phyloP scores from a whole-genome alignment of 108 stramenopile genomes.

The Skeletonema costatum region DNA sequence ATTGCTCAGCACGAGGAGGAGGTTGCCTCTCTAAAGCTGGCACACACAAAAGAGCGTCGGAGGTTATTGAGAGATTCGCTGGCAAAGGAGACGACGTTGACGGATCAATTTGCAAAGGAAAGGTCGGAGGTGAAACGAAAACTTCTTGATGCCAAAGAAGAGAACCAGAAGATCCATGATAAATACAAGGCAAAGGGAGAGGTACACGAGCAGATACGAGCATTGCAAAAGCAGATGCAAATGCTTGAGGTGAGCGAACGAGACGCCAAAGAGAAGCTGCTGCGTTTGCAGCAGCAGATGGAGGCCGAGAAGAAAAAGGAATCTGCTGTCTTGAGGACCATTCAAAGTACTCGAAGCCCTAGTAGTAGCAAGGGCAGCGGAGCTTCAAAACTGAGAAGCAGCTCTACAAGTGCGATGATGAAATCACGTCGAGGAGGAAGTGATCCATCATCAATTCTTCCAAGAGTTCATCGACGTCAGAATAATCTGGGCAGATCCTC shows the following conservation, averaged over 20 bases:
- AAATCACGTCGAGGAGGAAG: neutral
- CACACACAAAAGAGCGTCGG: slow-evolving; percentile 23
- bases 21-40: slow-evolving; percentile 8
- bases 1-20: slow-evolving; percentile 16
- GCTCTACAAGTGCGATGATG: neutral
- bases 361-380: too few relatives aligned
- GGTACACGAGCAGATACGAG: slow-evolving; percentile 23
- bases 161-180: neutral
- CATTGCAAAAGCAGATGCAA: slow-evolving; percentile 37
- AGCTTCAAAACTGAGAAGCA: neutral
- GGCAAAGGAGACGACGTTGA: slow-evolving; percentile 20
- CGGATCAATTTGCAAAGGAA: slow-evolving; percentile 24
- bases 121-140: slow-evolving; percentile 1
- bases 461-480: neutral
- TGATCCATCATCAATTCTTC: neutral
- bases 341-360: neutral
- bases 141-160: neutral
- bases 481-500: neutral
- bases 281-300: slow-evolving; percentile 25
- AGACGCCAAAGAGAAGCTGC: slow-evolving; percentile 19
- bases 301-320: slow-evolving; percentile 3
- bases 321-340: neutral
- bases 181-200: neutral
- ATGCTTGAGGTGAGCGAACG: slow-evolving; percentile 7
- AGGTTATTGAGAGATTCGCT: slow-evolving; percentile 16